Percentiles rank a stretch among this genome's conserved stretches.
Conservation (phyloP, 2,329 filamentous ascomycete genomes). For the Aspergillus alliaceus region DNA sequence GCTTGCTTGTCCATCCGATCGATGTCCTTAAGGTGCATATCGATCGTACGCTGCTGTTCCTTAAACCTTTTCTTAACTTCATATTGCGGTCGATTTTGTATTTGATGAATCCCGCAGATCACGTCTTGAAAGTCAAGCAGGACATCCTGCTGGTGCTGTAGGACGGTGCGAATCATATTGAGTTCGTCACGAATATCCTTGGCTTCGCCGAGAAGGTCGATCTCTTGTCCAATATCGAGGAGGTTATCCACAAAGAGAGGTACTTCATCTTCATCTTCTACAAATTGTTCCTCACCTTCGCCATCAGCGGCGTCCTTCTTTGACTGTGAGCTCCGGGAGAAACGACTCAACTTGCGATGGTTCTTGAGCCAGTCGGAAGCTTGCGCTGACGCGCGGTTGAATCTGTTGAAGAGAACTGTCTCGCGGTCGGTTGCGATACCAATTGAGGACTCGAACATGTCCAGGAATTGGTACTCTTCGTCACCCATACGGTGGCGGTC, state of each 20-base stretch:
- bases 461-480: conserved; percentile 63
- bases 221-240: conserved; percentile 60
- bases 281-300: not conserved
- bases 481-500: conserved; percentile 59
- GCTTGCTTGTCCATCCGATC: conserved; percentile 65
- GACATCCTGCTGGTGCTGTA: conserved; percentile 40
- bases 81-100: conserved; percentile 37
- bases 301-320: conserved; percentile 2
- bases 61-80: conserved; percentile 57
- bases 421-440: conserved; percentile 55
- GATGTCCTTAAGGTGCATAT: conserved; percentile 60
- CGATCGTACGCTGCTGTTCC: conserved; percentile 59
- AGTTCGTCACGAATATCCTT: conserved; percentile 70
- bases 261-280: conserved; percentile 31
- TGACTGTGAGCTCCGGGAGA: conserved; percentile 21
- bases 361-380: conserved; percentile 57
- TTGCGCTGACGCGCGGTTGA: conserved; percentile 59
- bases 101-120: conserved; percentile 36
- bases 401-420: conserved; percentile 59
- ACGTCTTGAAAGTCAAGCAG: conserved; percentile 36
- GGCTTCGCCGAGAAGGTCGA: conserved; percentile 60
- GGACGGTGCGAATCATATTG: conserved; percentile 55
- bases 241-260: conserved; percentile 48
- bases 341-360: conserved; percentile 46
- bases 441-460: conserved; percentile 67